Evolutionary conservation across 345 rosid species (phyloP), one percentile per base, ranked within the genome.

Genomic region (Zanthoxylum bungeanum): DNA sequence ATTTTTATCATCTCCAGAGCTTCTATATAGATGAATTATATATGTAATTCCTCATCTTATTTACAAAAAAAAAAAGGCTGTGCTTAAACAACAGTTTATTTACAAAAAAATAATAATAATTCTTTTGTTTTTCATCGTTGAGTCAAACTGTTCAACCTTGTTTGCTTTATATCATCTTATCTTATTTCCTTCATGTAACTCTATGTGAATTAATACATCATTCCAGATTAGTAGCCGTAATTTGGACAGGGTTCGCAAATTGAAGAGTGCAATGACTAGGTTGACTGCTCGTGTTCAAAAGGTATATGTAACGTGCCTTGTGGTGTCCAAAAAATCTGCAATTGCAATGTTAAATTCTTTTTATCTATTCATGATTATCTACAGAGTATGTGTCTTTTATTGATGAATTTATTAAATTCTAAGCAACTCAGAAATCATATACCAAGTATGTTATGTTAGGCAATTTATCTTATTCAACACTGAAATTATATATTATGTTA

Each of bases 261-360:
- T 92, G 87, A 95, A 95, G 91, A 95, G 98, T 88, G 87, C 94
- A 62, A 92, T 95, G 98, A 92, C 94, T 30, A 87, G 97, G 76
- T 81, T 95, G 80, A 92, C 97, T 70, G 98, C 93, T 70, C 83
- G 99, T 49, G 99, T 92, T 72, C 98, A 95, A 67, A 95, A 95
- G 93, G 98, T 92, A 76, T 61, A 10, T 10, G 2, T 60, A 3
- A n/a, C n/a, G n/a, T n/a, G n/a, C n/a, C n/a, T n/a, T n/a, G n/a
- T n/a, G n/a, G n/a, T n/a, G n/a, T n/a, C n/a, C n/a, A n/a, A n/a
- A n/a, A n/a, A n/a, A n/a, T n/a, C n/a, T n/a, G n/a, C n/a, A n/a
- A n/a, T n/a, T n/a, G n/a, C n/a, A 47, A 4, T 46, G 10, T 58
- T 16, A 21, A 70, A 21, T 27, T 0, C 44, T n/a, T 3, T 66